Base-by-base conservation (phyloP, 805 yeast species). In the Metschnikowia hibisci region DNA sequence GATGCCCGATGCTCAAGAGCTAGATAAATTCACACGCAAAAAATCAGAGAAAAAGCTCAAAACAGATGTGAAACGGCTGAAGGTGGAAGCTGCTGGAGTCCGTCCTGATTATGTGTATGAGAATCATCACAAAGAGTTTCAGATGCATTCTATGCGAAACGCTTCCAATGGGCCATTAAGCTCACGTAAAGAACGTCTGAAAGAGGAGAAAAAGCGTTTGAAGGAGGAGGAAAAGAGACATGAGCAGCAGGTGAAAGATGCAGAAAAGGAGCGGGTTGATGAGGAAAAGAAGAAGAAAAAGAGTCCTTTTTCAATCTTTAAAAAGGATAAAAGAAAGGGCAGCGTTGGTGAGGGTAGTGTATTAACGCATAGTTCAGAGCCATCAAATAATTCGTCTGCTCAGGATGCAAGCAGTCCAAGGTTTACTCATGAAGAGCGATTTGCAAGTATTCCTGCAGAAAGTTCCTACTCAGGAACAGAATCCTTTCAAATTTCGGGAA, bases 91-190 rank as follows among this genome's bases (percentile, higher is more conserved):
- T 3, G 47, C 47, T 8, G 53, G 54, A 8, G 48, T 53, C 15
- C 46, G 37, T 38, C 39, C 32, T 8, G 47, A 49, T 23, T 53
- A 53, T 35, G 36, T 42, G 10, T 53, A 53, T 41, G 48, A 45
- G 20, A 53, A 53, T 27, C 56, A 53, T 25, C 53, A 53, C 39
- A 44, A 46, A 9, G 52, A 47, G 28, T 53, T 53, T 36, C 16
- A 34, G 25, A 33, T 46, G 11, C 51, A 48, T 26, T 48, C 53
- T 1, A 28, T 53, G 20, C 46, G 56, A 16, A 41, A 41, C 31
- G 32, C 23, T 9, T 23, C 15, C 4, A 45, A 39, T 3, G 47
- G 32, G 2, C 38, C 30, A 32, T 10, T 28, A 22, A 32, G 34
- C 27, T 34, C 26, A n/a, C 39, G 41, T 12, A 51, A 34, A 32